These are phyloP conservation scores for Penicillium psychrosexuale DNA, from an alignment of 2,329 filamentous ascomycete species.

Conservation along the genomic window DNA sequence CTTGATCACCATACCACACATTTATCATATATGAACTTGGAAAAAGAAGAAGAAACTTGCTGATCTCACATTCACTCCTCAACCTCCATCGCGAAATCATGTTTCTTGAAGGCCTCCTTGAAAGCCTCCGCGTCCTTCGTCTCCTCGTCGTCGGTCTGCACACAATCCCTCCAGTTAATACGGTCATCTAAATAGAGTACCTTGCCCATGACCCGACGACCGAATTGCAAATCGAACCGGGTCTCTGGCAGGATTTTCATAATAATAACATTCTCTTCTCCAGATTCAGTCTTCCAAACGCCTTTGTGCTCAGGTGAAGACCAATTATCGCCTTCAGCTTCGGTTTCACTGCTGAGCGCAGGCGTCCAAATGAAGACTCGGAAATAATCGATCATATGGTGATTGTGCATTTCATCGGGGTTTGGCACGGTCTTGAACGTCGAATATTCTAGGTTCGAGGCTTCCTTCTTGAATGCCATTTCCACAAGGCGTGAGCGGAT, in stretches of 20 bases:
- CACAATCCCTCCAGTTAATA: conserved; percentile 80
- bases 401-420: conserved; percentile 41
- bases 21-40: background rate
- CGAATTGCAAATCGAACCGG: conserved; percentile 88
- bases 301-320: conserved; percentile 7
- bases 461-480: conserved; percentile 82
- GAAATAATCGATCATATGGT: conserved; percentile 62
- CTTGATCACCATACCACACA: background rate
- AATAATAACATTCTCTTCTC: conserved; percentile 67
- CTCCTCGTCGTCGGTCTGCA: conserved; percentile 75
- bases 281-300: conserved; percentile 19
- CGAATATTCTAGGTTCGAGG: conserved; percentile 67
- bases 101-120: conserved; percentile 75
- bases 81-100: conserved; percentile 69
- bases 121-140: conserved; percentile 73
- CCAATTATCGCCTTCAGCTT: conserved; percentile 5
- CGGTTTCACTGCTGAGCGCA: background rate
- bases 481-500: conserved; percentile 74
- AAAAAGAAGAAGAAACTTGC: background rate
- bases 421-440: conserved; percentile 45
- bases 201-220: conserved; percentile 81
- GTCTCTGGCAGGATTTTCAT: conserved; percentile 69
- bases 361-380: conserved; percentile 74
- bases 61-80: conserved; percentile 2
- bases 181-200: conserved; percentile 74